A percentile compares a stretch with the other conserved stretches of the same genome.
Conservation (phyloP, 805 yeast species). For the Trichomonascus vanleenenianus region DNA sequence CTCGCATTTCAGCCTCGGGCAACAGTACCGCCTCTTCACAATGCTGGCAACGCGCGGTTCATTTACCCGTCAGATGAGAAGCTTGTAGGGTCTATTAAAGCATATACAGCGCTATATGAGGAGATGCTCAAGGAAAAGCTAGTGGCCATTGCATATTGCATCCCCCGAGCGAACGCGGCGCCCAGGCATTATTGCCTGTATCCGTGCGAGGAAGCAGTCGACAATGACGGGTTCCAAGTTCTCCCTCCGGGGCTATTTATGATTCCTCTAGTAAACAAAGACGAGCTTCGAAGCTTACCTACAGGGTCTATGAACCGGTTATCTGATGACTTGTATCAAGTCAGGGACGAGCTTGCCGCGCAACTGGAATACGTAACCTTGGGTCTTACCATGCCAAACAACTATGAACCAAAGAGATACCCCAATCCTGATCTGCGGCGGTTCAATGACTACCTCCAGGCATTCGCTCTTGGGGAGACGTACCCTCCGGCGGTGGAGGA, state of each 20-base stretch:
- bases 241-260: slow-evolving; percentile 69
- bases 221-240: not conserved
- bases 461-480: slow-evolving; percentile 54
- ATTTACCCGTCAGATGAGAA: slow-evolving; percentile 60
- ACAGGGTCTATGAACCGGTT: slow-evolving; percentile 14
- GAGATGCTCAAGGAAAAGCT: slow-evolving; percentile 44
- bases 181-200: slow-evolving; percentile 55
- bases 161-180: slow-evolving; percentile 41
- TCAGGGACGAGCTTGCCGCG: slow-evolving; percentile 28
- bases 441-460: slow-evolving; percentile 57
- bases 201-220: slow-evolving; percentile 29
- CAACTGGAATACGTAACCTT: slow-evolving; percentile 27
- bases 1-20: slow-evolving; percentile 54
- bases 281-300: slow-evolving; percentile 68
- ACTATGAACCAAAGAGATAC: not conserved
- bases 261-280: slow-evolving; percentile 62
- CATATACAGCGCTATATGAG: slow-evolving; percentile 61
- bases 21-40: slow-evolving; percentile 41
- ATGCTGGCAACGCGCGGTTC: slow-evolving; percentile 48
- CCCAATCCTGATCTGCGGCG: slow-evolving; percentile 62
- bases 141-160: slow-evolving; percentile 70
- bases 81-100: slow-evolving; percentile 53
- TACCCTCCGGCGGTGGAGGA: slow-evolving; percentile 23
- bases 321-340: slow-evolving; percentile 19
- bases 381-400: not conserved